Base-by-base conservation (phyloP, 2,329 filamentous ascomycete genomes). In the Aspergillus thermomutatus region DNA sequence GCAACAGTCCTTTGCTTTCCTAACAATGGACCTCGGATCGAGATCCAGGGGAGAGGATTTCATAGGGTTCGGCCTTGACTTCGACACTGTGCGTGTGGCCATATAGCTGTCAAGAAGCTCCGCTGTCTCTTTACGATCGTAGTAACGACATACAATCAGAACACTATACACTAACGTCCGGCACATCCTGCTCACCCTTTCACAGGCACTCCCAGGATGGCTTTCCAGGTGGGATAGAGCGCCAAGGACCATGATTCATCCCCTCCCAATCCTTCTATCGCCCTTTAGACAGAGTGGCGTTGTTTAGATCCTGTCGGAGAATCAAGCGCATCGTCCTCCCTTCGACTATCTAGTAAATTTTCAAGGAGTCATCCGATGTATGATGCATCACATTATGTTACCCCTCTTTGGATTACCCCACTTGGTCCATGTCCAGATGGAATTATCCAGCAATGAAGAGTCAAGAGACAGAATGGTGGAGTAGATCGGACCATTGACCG, bases 1-100 rank as follows among this genome's bases (percentile, higher is more conserved):
- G 56, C 48, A 28, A 55, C 52, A n/a, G 48, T 59, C 11, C 40
- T 70, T n/a, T 52, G 43, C 49, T 66, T 66, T 31, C 66, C 65
- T 31, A 53, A 60, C 23, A 47, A 59, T 54, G 64, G 56, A 17
- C 50, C 53, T 19, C 52, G 49, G 17, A 54, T 54, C 27, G 49
- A 59, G 17, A 54, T 69, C 8, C 47, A 60, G 11, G 60, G 62
- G n/a, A 28, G 47, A 28, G 54, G 55, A 6, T 23, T 46, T 40
- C 37, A 45, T 46, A 8, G 21, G 3, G 17, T 45, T 23, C 3
- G 21, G n/a, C 19, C 19, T 23, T 23, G 8, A 19, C n/a, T 23
- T 45, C 8, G 14, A 7, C 10, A 21, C 21, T 21, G 40, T 43
- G 4, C 40, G 3, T 45, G 41, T 37, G 5, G 14, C 31, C 17